Conservation (phyloP, 2,329 filamentous ascomycete genomes). For the Xylariaceae sp. region DNA sequence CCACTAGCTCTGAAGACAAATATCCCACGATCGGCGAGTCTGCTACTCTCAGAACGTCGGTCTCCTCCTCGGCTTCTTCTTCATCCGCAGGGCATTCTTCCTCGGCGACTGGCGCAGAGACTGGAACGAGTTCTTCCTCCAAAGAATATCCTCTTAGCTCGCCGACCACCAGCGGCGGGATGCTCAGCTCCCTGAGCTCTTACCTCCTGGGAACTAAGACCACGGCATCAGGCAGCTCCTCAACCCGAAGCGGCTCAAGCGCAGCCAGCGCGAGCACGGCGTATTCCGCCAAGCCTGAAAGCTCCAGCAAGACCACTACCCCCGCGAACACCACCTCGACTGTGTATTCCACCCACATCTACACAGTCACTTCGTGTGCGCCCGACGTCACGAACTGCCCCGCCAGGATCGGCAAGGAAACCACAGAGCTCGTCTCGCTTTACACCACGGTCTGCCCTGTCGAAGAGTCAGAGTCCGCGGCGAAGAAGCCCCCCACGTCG, state of each 20-base stretch:
- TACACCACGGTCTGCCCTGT: conserved; percentile 18
- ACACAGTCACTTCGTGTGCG: conserved; percentile 20
- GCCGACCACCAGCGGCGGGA: conserved; percentile 12
- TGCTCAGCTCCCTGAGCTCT: conserved; percentile 24
- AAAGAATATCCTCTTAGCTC: conserved; percentile 12
- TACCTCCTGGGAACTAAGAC: conserved; percentile 17
- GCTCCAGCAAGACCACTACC: too few species aligned
- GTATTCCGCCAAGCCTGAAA: too few species aligned
- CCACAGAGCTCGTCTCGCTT: conserved; percentile 18
- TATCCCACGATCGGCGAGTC: not conserved
- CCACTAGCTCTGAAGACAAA: too few species aligned
- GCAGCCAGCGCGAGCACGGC: too few species aligned
- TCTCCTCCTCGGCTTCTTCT: not conserved
- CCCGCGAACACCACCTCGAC: conserved; percentile 14
- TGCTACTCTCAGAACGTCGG: not conserved
- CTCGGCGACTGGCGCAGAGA: conserved; percentile 1
- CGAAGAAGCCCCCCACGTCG: conserved; percentile 5
- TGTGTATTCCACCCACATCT: conserved; percentile 21
- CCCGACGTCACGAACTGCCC: conserved; percentile 20
- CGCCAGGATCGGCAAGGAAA: conserved; percentile 12
- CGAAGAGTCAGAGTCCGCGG: conserved; percentile 6
- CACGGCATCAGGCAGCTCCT: too few species aligned
- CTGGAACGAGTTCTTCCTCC: conserved; percentile 1
- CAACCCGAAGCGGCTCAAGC: too few species aligned
- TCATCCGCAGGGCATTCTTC: not conserved